These are phyloP conservation scores for Backusella morwellensis DNA, from an alignment of 192 early-diverging fungal species.

Conservation along the genomic window DNA sequence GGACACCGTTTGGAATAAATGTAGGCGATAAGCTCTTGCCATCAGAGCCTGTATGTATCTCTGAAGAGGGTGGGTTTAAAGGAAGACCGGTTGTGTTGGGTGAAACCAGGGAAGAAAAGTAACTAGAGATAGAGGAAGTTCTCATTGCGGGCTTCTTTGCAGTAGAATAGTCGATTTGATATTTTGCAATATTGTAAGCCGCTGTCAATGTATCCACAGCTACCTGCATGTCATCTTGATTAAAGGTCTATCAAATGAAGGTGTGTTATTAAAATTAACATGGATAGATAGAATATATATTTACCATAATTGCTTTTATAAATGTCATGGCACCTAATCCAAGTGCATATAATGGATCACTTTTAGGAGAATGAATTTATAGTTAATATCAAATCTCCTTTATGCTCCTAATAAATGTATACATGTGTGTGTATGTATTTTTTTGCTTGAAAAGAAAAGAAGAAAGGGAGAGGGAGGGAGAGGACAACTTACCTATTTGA, in stretches of 20 bases:
- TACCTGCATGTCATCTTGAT: slow-evolving; percentile 41
- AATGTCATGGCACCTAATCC: slow-evolving; percentile 47
- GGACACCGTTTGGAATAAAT: slow-evolving; percentile 38
- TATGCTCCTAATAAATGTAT: neutral
- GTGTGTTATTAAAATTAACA: neutral
- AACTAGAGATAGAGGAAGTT: slow-evolving; percentile 34
- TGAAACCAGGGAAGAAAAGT: slow-evolving; percentile 15
- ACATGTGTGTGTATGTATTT: neutral
- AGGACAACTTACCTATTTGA: slow-evolving; percentile 32
- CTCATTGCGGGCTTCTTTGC: slow-evolving; percentile 22
- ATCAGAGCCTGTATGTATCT: slow-evolving; percentile 10
- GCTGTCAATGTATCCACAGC: slow-evolving; percentile 41
- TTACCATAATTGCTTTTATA: slow-evolving; percentile 37
- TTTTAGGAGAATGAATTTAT: neutral
- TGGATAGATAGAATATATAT: neutral
- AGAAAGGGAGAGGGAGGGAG: neutral
- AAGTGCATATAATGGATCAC: slow-evolving; percentile 48
- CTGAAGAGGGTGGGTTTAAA: slow-evolving; percentile 3
- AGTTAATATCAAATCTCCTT: neutral
- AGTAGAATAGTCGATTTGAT: slow-evolving; percentile 37
- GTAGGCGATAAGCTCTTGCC: neutral
- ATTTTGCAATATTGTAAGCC: slow-evolving; percentile 38
- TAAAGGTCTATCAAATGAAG: slow-evolving; percentile 34
- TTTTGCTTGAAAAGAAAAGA: neutral
- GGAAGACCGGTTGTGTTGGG: slow-evolving; percentile 7